Evolutionary conservation across 305 asterid genomes (phyloP), one percentile per base, ranked within the genome.

Genomic region (Galium porrigens): DNA sequence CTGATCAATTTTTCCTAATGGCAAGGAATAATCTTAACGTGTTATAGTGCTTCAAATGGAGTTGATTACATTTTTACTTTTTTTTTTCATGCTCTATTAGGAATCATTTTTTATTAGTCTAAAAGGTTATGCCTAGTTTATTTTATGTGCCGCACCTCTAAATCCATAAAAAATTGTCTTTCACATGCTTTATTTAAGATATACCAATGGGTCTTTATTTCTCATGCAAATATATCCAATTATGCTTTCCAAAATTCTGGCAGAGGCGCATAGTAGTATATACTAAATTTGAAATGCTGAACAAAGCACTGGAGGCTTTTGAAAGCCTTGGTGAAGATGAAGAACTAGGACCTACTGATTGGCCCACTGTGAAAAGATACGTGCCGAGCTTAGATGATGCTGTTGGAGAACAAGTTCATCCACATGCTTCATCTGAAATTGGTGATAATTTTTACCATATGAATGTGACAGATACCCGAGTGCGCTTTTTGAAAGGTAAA

Each of bases 331-430:
- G 84, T 63, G 99, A 94, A 66, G 99, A 94, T 64, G 96, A 89
- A 81, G 99, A 94, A 78, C 77, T 94, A 60, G 99, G 97, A 61
- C 99, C 96, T 66, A 89, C 85, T 62, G 99, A 92, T 76, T 92
- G 99, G 99, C 72, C 83, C 61, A 82, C 94, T 67, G 94, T 94
- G 74, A 84, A 80, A 67, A 82, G 77, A 76, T 84, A 86, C 75
- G 87, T 94, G 72, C 73, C 80, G 55, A 64, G 89, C 85, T 76
- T 94, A 76, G 73, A 81, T 70, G 94, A 83, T 70, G 79, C 80
- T 49, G 90, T 68, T 51, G 87, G 86, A 68, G 97, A 86, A 77
- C 75, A 48, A 60, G 69, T 61, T 33, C 92, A 86, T 66, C 99
- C 97, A 63, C 94, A 94, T 81, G 73, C 76, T 67, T 72, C 81